phyloP scores from a whole-genome alignment of 768 basidiomycete species.

The Lactarius vividus region DNA sequence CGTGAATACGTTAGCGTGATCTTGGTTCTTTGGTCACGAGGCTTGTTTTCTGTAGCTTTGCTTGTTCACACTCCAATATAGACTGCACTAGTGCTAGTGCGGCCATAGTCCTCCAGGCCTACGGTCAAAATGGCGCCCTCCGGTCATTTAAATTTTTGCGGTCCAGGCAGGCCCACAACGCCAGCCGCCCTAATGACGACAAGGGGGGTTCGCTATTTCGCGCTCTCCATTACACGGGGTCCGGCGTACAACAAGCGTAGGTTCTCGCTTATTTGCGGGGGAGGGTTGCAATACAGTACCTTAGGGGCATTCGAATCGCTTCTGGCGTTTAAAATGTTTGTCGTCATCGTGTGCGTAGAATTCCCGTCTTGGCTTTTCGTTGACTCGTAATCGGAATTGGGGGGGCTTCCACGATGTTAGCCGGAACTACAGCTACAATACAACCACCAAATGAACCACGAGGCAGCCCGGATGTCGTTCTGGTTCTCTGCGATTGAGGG shows the following conservation, averaged over 20 bases:
- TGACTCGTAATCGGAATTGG: neutral
- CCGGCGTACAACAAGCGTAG: neutral
- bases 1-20: neutral
- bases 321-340: neutral
- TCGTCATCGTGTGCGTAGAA: neutral
- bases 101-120: no score
- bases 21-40: neutral
- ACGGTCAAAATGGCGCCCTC: neutral
- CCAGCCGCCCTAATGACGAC: neutral
- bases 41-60: neutral
- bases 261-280: slow-evolving; percentile 1
- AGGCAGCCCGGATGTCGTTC: neutral
- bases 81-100: no score
- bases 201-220: neutral
- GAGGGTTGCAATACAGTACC: neutral
- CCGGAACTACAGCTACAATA: neutral
- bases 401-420: neutral
- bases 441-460: neutral
- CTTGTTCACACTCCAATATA: neutral
- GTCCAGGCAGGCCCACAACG: neutral
- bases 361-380: neutral
- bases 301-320: neutral
- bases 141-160: neutral
- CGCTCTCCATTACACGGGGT: neutral
- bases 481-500: neutral